Base-by-base conservation (phyloP, 768 basidiomycete genomes). In the Kwoniella shandongensis region DNA sequence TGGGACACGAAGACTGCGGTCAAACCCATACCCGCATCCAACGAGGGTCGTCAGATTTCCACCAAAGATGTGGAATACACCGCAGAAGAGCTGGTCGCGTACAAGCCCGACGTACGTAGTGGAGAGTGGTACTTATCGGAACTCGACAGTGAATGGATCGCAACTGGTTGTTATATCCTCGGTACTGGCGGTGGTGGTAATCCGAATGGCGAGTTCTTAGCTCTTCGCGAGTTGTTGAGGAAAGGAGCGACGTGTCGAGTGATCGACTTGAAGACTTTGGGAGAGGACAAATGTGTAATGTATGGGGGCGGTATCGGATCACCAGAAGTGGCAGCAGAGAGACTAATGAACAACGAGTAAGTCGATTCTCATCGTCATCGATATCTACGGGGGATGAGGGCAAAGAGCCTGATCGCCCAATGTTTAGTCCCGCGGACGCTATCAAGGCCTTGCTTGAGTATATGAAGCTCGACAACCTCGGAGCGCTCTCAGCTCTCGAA, bases 161-260 rank as follows among this genome's bases (percentile, higher is more conserved):
- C 83, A 22, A 82, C 83, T 51, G 85, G 85, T 27, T 85, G 84
- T 51, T 83, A 83, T 38, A 78, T 86, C 39, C 77, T 86, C 1
- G 85, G 85, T 0, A 82, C 81, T 17, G 85, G 85, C 2, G 85
- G 85, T 26, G 85, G 85, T 2, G 85, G 85, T 6, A 80, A 81
- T 2, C 82, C 85, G 0, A 80, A 83, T 59, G 80, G 81, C 17
- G 70, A 78, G 1, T 85, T 80, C 63, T 69, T 85, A 3, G 80
- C 80, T 29, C 27, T 62, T 7, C 78, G 83, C 32, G 82, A 85
- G 61, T 77, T 84, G 57, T 72, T 85, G 1, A 78, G 84, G 3
- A 75, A 78, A 23, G 85, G 84, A 4, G 76, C 77, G 4, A 65
- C 64, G 3, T 77, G 83, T 44, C 77, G 79, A 17, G 79, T 84